Conservation (phyloP, 768 basidiomycete species). For the Tubosaeta sp. region DNA sequence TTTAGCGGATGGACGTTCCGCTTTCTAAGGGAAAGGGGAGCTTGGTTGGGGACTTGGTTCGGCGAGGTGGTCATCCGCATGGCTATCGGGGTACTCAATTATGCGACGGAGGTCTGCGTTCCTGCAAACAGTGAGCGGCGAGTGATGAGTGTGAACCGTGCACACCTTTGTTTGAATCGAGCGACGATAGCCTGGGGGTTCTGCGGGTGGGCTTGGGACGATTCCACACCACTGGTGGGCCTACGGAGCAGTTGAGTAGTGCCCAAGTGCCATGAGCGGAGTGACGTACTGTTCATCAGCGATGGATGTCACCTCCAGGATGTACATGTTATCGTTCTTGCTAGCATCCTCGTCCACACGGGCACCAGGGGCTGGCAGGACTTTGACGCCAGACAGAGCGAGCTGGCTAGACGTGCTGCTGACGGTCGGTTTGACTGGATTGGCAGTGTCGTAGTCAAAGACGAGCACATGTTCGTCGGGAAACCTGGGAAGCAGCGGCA, state of each 20-base stretch:
- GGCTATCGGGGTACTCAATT: slow-evolving; percentile 45
- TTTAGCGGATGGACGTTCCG: neutral
- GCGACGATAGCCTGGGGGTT: slow-evolving; percentile 50
- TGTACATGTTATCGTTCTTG: slow-evolving; percentile 69
- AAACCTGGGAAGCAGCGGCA: slow-evolving; percentile 56
- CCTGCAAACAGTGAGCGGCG: slow-evolving; percentile 29
- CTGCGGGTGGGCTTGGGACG: slow-evolving; percentile 26
- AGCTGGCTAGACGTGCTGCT: slow-evolving; percentile 48
- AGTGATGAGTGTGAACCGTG: neutral
- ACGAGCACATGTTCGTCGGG: slow-evolving; percentile 70
- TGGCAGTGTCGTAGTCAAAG: slow-evolving; percentile 59
- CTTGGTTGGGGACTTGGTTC: slow-evolving; percentile 9
- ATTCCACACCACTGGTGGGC: slow-evolving; percentile 16
- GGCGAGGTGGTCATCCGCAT: slow-evolving; percentile 2
- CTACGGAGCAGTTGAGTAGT: slow-evolving; percentile 5
- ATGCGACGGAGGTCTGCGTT: slow-evolving; percentile 53
- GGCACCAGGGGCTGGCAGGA: slow-evolving; percentile 72
- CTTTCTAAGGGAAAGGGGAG: slow-evolving; percentile 5
- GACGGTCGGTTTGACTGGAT: slow-evolving; percentile 38
- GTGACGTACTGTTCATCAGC: slow-evolving; percentile 42
- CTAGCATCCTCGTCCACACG: slow-evolving; percentile 44
- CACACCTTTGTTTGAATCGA: slow-evolving; percentile 67
- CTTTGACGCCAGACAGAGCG: slow-evolving; percentile 54
- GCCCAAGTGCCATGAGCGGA: neutral
- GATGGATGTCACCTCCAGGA: slow-evolving; percentile 58